A percentile compares a stretch with the other conserved stretches of the same genome.
Conservation (phyloP, 768 basidiomycete genomes). For the Phlebiopsis flavidoalba region DNA sequence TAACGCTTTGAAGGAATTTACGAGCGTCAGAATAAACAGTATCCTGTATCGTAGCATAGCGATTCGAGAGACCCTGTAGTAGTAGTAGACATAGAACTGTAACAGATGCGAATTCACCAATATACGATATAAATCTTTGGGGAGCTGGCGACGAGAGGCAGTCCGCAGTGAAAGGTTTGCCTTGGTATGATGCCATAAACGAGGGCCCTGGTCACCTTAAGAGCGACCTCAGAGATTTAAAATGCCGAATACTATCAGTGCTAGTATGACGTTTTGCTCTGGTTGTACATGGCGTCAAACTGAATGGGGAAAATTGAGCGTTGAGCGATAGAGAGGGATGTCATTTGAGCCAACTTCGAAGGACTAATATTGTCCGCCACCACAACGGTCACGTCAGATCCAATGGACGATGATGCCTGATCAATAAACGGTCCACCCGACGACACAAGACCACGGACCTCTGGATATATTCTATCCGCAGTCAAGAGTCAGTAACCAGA, state of each 20-base stretch:
- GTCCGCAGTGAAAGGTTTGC: constrained; percentile 2
- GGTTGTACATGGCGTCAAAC: constrained; percentile 6
- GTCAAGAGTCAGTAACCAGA: neutral
- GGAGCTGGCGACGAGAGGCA: constrained; percentile 7
- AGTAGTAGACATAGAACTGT: neutral
- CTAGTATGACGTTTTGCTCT: neutral
- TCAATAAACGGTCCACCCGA: constrained; percentile 4
- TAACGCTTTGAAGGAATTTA: constrained; percentile 1
- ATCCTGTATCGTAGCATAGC: constrained; percentile 11
- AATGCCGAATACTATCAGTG: neutral
- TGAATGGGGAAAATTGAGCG: neutral
- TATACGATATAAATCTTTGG: constrained; percentile 8
- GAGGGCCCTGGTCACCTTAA: constrained; percentile 5
- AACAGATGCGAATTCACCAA: neutral
- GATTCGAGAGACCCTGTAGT: constrained; percentile 6
- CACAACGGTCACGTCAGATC: neutral
- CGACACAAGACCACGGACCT: constrained; percentile 1
- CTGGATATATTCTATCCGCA: neutral
- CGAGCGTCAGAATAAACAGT: constrained; percentile 7
- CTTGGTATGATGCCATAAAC: constrained; percentile 6
- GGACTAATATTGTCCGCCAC: constrained; percentile 1
- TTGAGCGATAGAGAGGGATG: neutral
- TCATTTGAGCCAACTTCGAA: neutral
- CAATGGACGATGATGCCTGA: constrained; percentile 4
- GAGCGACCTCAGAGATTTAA: neutral